Evolutionary conservation across 2,329 filamentous ascomycete species (phyloP), one percentile per base, ranked within the genome.

Genomic region (Acephala macrosclerotiorum): DNA sequence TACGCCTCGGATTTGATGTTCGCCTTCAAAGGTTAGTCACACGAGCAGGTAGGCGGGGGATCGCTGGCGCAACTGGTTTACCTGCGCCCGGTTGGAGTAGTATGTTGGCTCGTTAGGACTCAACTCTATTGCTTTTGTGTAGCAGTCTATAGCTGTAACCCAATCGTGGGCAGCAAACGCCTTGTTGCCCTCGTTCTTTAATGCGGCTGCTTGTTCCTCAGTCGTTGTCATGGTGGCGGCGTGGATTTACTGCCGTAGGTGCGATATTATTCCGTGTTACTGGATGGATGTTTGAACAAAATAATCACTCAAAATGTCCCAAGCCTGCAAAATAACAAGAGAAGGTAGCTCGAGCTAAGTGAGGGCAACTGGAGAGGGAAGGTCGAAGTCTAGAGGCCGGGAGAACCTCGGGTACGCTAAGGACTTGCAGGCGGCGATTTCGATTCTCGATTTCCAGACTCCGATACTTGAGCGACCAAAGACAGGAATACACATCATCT

Each of bases 1-100:
- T 94, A 98, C 22, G 95, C 89, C 80, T 99, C 96, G 45, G 95
- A 90, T 82, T 97, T 98, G 79, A 99, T 95, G 78, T 99, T 87
- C 70, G 93, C 93, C 93, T 97, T 75, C 29, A 25, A n/a, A 63
- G 49, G 76, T 86, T 67, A 85, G 83, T 83, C 80, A 84, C 79
- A 78, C 79, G 79, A 82, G 75, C 76, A 76, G 56, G 55, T 71
- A 25, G 72, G 29, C 4, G 29, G 9, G 29, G 68, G 70, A 72
- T 70, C 73, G 74, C 26, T 26, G 26, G 33, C 55, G 51, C 58
- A 51, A 60, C 8, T 68, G 64, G 81, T 85, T 69, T 79, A 97
- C 95, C 87, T 97, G 95, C 22, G 96, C 96, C 78, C 96, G 87
- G 81, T 99, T 99, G 74, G 93, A 94, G 81, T 89, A 98, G 82